A percentile compares a stretch with the other conserved stretches of the same genome.
Evolutionary conservation across 73 alveolate species (phyloP).

Genomic region (Durusdinium trenchii): DNA sequence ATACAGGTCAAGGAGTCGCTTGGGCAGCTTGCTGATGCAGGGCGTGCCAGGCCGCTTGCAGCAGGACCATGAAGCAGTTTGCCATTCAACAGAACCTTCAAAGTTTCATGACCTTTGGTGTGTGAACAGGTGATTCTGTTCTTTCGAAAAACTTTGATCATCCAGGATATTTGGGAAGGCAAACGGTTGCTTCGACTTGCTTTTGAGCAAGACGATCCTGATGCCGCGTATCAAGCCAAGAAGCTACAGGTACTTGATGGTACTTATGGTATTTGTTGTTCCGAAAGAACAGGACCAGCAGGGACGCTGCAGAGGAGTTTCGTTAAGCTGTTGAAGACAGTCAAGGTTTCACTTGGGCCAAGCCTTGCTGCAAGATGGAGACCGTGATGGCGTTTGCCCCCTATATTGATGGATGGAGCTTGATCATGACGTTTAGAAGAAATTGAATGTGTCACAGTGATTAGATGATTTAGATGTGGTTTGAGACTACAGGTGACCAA

Average conservation of each 20-base stretch:
- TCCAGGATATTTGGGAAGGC: slow-evolving; percentile 78
- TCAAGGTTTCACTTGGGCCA: slow-evolving; percentile 69
- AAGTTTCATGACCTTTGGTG: not conserved
- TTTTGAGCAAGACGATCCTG: slow-evolving; percentile 70
- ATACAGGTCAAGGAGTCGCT: slow-evolving; percentile 64
- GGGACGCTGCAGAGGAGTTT: not conserved
- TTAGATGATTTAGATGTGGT: no score
- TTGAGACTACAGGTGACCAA: slow-evolving; percentile 76
- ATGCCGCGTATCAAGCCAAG: slow-evolving; percentile 34
- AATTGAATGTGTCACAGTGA: no score
- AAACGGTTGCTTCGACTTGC: slow-evolving; percentile 79
- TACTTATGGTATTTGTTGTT: not conserved
- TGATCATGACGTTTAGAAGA: not conserved
- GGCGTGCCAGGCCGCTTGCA: slow-evolving; percentile 74
- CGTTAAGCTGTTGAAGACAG: not conserved
- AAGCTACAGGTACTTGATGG: not conserved
- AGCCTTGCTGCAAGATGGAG: slow-evolving; percentile 56
- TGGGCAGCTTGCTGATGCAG: slow-evolving; percentile 48
- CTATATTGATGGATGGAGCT: not conserved
- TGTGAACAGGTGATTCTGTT: not conserved
- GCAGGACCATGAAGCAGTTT: slow-evolving; percentile 23
- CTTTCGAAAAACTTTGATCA: not conserved
- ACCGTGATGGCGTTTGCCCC: slow-evolving; percentile 70
- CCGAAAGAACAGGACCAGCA: not conserved
- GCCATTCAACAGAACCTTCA: not conserved